phyloP scores from a whole-genome alignment of 139 green algal genomes.

The Dunaliella primolecta region DNA sequence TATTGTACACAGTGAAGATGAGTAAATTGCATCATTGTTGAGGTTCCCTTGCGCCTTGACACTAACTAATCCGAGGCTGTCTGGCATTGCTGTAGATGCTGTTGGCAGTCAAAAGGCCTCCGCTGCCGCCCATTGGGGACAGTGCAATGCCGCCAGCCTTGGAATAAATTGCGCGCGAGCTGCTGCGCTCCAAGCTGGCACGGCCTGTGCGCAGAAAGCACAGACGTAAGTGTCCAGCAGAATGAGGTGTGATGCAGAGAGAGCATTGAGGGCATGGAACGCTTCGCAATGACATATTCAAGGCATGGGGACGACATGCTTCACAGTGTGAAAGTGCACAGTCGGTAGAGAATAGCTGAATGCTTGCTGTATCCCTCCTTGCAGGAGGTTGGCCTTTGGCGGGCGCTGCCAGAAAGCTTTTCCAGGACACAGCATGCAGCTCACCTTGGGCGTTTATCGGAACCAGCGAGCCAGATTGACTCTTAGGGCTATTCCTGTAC shows the following conservation, averaged over 20 bases:
- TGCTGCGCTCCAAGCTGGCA: background rate
- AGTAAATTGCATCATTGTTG: too few relatives aligned
- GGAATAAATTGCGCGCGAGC: background rate
- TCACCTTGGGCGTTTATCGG: background rate
- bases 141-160: background rate
- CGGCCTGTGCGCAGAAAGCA: background rate
- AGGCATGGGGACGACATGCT: background rate
- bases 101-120: background rate
- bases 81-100: too few relatives aligned
- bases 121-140: background rate
- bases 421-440: background rate
- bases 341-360: too few relatives aligned
- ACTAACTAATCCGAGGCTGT: too few relatives aligned
- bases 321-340: background rate
- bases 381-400: too few relatives aligned
- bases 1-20: too few relatives aligned
- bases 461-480: background rate
- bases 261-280: background rate
- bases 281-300: background rate
- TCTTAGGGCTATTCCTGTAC: background rate
- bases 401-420: too few relatives aligned
- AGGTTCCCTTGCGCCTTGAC: too few relatives aligned
- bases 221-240: background rate
- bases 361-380: too few relatives aligned
- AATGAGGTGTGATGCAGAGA: background rate